These are phyloP conservation scores for Trichoderma guizhouense DNA, from an alignment of 2,329 filamentous ascomycete species.

Conservation along the genomic window DNA sequence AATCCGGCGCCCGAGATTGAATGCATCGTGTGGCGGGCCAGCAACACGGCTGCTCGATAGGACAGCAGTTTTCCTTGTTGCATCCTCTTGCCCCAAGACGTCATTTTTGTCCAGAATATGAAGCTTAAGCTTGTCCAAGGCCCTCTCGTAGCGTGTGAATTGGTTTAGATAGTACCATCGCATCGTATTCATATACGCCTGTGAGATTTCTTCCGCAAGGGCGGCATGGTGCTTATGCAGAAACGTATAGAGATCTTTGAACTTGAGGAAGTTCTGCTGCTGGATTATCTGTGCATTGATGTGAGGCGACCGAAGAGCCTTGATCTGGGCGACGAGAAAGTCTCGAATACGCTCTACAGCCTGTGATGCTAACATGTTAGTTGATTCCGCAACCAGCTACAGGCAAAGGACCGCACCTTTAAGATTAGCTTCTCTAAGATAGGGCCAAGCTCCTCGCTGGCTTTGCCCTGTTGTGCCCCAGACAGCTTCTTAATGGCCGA, in stretches of 20 bases:
- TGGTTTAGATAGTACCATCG: slow-evolving; percentile 95
- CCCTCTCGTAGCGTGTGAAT: slow-evolving; percentile 81
- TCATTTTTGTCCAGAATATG: slow-evolving; percentile 81
- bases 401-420: slow-evolving; percentile 54
- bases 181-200: slow-evolving; percentile 98
- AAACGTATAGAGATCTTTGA: slow-evolving; percentile 85
- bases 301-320: slow-evolving; percentile 86
- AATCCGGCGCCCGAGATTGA: slow-evolving; percentile 80
- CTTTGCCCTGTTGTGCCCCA: slow-evolving; percentile 64
- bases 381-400: slow-evolving; percentile 8
- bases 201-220: slow-evolving; percentile 85
- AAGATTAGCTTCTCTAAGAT: slow-evolving; percentile 78
- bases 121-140: slow-evolving; percentile 79
- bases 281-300: slow-evolving; percentile 98
- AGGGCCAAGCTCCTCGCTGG: slow-evolving; percentile 78
- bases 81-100: slow-evolving; percentile 75
- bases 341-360: slow-evolving; percentile 93
- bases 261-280: slow-evolving; percentile 83
- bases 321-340: slow-evolving; percentile 91
- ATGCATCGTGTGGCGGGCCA: slow-evolving; percentile 73
- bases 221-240: slow-evolving; percentile 75
- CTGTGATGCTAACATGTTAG: slow-evolving; percentile 34
- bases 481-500: slow-evolving; percentile 67
- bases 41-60: slow-evolving; percentile 45
- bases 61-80: slow-evolving; percentile 59